phyloP scores from a whole-genome alignment of 768 basidiomycete species.

The Leccinum sublutescens region DNA sequence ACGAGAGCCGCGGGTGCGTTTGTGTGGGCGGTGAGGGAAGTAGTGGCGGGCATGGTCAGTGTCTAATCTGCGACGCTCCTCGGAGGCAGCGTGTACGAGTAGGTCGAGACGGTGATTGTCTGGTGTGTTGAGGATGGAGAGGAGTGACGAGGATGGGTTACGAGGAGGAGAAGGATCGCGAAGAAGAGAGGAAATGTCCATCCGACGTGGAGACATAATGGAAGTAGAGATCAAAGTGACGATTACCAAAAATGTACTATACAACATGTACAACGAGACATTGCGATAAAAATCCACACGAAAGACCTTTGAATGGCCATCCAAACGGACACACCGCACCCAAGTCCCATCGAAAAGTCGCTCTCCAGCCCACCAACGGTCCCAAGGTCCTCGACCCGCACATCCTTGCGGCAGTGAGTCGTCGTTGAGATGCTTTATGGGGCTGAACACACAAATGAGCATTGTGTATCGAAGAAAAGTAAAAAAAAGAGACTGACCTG shows the following conservation, averaged over 20 bases:
- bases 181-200: conserved; percentile 75
- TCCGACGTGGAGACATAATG: conserved; percentile 61
- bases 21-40: conserved; percentile 9
- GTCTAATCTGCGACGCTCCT: conserved; percentile 50
- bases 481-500: conserved; percentile 44
- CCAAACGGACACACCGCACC: conserved; percentile 71
- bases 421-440: conserved; percentile 85
- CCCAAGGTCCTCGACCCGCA: conserved; percentile 82
- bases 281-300: conserved; percentile 73
- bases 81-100: conserved; percentile 68
- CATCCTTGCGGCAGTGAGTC: conserved; percentile 73
- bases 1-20: conserved; percentile 20
- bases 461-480: too few relatives aligned
- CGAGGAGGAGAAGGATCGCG: conserved; percentile 35
- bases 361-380: conserved; percentile 87
- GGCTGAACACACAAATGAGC: conserved; percentile 4
- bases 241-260: background rate
- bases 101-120: conserved; percentile 48
- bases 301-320: conserved; percentile 56
- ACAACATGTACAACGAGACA: conserved; percentile 83
- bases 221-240: background rate
- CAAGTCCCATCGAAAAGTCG: conserved; percentile 72
- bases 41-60: conserved; percentile 24
- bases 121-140: conserved; percentile 23
- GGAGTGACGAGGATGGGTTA: conserved; percentile 21